phyloP scores from a whole-genome alignment of 1,284 basidiomycete species.

The Cystobasidiaceae sp. region DNA sequence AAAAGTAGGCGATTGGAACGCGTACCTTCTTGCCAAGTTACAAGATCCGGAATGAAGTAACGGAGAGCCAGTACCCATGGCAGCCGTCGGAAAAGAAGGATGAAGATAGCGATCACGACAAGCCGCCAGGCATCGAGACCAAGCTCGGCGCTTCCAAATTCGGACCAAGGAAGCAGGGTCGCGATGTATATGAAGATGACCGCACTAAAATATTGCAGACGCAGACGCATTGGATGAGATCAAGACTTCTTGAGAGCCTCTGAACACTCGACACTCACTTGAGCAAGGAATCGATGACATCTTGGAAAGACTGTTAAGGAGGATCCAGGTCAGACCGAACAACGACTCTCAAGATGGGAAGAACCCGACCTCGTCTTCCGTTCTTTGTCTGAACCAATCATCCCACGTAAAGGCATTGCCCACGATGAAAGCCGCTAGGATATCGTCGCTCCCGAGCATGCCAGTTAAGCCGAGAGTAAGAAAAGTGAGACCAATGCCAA shows the following conservation, averaged over 20 bases:
- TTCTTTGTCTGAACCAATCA: conserved; percentile 51
- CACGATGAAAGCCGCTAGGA: conserved; percentile 48
- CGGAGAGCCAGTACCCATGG: conserved; percentile 43
- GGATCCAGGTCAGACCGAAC: neutral
- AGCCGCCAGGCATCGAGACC: conserved; percentile 46
- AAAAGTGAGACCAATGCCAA: conserved; percentile 48
- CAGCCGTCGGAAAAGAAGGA: conserved; percentile 47
- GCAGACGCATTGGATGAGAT: neutral
- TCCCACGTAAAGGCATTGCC: conserved; percentile 48
- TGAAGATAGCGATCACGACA: conserved; percentile 48
- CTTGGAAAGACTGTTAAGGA: conserved; percentile 51
- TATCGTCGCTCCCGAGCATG: conserved; percentile 49
- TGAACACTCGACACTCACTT: conserved; percentile 42
- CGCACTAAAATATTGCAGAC: neutral
- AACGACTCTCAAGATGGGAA: too few species aligned
- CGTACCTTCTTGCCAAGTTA: conserved; percentile 37
- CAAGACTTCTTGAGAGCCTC: too few species aligned
- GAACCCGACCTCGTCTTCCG: conserved; percentile 49
- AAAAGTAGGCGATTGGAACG: too few species aligned
- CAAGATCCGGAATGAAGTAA: conserved; percentile 43
- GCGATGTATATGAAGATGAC: conserved; percentile 49
- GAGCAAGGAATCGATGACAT: conserved; percentile 54
- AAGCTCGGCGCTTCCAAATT: conserved; percentile 31
- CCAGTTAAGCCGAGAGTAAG: conserved; percentile 49
- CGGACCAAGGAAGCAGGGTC: conserved; percentile 43